Evolutionary conservation across 2,329 filamentous ascomycete species (phyloP).

Genomic region (Botrytis fragariae): DNA sequence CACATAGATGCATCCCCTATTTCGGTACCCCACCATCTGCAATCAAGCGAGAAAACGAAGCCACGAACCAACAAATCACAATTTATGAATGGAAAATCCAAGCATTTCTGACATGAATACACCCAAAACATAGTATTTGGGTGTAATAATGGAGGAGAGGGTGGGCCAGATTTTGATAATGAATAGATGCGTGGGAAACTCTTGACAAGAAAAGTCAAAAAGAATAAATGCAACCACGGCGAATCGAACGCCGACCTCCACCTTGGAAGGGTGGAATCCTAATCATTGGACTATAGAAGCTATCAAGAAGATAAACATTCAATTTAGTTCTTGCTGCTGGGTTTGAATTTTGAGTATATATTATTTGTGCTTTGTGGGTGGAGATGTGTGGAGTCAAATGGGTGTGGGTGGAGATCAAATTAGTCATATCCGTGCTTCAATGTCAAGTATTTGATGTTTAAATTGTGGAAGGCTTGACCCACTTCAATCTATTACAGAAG

Average conservation of each 20-base stretch:
- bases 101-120: neutral
- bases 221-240: neutral
- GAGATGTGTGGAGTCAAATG: neutral
- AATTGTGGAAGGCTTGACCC: neutral
- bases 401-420: neutral
- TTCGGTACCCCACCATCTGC: neutral
- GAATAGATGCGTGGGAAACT: neutral
- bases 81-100: neutral
- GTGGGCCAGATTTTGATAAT: neutral
- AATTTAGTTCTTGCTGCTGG: rapidly evolving
- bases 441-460: neutral
- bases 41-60: neutral
- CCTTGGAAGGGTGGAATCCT: conserved; percentile 18
- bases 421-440: neutral
- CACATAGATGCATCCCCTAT: neutral
- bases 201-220: neutral
- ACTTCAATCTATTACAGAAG: too few relatives aligned
- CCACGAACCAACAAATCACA: neutral
- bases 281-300: conserved; percentile 11
- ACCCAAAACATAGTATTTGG: neutral
- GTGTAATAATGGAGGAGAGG: too few relatives aligned
- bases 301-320: too few relatives aligned
- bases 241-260: conserved; percentile 17
- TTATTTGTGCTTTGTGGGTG: neutral
- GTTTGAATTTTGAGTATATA: rapidly evolving